Evolutionary conservation across 306 rosid genomes (phyloP).

Genomic region (Trifolium repens): DNA sequence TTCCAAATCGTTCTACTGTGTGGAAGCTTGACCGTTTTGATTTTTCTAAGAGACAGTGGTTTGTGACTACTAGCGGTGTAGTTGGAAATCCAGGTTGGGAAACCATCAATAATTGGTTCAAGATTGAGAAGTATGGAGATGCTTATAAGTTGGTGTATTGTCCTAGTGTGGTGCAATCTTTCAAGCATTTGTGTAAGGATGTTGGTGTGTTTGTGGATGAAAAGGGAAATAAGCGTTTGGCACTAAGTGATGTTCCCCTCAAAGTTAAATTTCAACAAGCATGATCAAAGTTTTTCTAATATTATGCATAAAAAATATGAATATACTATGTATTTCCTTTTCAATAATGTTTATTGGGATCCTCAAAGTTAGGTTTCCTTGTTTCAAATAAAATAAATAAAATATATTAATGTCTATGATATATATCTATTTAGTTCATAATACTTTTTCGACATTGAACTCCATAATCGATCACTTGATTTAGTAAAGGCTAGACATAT

Average conservation of each 20-base stretch:
- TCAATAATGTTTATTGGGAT: too few species aligned
- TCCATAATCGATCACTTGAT: too few species aligned
- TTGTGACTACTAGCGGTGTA: conserved; percentile 44
- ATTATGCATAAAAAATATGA: not conserved
- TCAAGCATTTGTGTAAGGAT: conserved; percentile 11
- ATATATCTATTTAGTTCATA: too few species aligned
- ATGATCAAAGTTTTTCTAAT: not conserved
- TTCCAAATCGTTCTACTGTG: conserved; percentile 38
- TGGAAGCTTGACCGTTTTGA: conserved; percentile 50
- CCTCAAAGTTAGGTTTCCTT: not conserved
- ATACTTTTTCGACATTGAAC: too few species aligned
- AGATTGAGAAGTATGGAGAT: conserved; percentile 50
- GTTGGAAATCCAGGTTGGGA: conserved; percentile 42
- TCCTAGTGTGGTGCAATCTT: conserved; percentile 51
- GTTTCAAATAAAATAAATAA: not conserved
- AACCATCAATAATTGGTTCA: conserved; percentile 55
- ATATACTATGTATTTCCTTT: not conserved
- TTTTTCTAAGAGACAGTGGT: conserved; percentile 32
- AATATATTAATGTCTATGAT: too few species aligned
- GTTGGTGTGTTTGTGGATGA: conserved; percentile 25
- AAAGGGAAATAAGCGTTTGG: conserved; percentile 25
- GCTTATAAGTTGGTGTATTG: conserved; percentile 59
- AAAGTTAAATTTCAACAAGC: conserved; percentile 29
- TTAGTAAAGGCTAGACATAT: too few species aligned
- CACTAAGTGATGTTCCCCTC: conserved; percentile 28